phyloP scores from a whole-genome alignment of 768 basidiomycete species.

The Tulasnella sp. region DNA sequence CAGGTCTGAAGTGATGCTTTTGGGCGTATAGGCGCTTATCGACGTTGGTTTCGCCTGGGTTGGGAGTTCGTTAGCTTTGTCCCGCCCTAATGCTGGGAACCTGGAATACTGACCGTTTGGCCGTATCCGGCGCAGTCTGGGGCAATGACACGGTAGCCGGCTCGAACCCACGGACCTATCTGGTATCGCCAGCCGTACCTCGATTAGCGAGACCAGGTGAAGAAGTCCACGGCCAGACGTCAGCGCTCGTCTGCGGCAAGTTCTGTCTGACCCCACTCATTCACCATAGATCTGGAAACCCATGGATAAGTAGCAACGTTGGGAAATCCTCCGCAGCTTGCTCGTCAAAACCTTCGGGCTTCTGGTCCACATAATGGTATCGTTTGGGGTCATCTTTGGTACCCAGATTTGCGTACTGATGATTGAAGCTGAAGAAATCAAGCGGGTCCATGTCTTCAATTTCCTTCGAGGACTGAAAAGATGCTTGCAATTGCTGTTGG shows the following conservation, averaged over 20 bases:
- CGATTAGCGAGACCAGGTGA: not conserved
- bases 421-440: slow-evolving; percentile 42
- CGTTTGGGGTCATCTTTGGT: slow-evolving; percentile 45
- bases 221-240: not conserved
- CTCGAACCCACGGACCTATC: slow-evolving; percentile 58
- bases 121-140: slow-evolving; percentile 52
- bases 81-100: not conserved
- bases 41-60: slow-evolving; percentile 47
- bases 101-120: slow-evolving; percentile 32
- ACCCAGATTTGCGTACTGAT: slow-evolving; percentile 38
- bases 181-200: slow-evolving; percentile 74
- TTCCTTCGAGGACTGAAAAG: not conserved
- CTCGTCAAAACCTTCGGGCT: slow-evolving; percentile 32
- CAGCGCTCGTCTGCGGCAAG: not conserved
- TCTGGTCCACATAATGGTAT: slow-evolving; percentile 68
- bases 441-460: slow-evolving; percentile 30
- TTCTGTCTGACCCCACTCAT: not conserved
- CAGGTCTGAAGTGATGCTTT: slow-evolving; percentile 53
- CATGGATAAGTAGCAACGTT: slow-evolving; percentile 67
- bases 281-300: slow-evolving; percentile 63
- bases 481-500: not conserved
- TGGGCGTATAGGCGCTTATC: slow-evolving; percentile 49
- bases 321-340: slow-evolving; percentile 36
- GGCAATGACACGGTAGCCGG: slow-evolving; percentile 56
- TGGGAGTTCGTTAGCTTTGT: not conserved